Percentiles rank a stretch among this genome's conserved stretches.
Conservation (phyloP, 768 basidiomycete genomes). For the Gelatoporia subvermispora region DNA sequence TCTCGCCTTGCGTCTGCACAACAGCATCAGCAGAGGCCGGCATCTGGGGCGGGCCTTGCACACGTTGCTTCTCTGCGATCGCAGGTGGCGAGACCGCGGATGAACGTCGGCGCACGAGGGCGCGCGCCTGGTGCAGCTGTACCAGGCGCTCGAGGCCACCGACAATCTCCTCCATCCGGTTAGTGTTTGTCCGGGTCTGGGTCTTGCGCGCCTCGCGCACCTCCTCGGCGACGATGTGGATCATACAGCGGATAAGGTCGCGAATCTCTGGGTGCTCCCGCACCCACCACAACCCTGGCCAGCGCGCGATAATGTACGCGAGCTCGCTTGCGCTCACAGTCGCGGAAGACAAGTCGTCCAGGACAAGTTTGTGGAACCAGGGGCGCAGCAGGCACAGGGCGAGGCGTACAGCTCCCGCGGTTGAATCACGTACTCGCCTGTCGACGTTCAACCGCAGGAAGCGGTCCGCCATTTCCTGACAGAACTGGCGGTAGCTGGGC, state of each 20-base stretch:
- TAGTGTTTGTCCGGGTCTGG: conserved; percentile 41
- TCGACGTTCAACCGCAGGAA: conserved; percentile 55
- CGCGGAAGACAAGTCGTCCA: conserved; percentile 34
- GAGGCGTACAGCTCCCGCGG: conserved; percentile 61
- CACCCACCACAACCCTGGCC: conserved; percentile 69
- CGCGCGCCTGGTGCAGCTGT: conserved; percentile 32
- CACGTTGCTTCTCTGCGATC: no score
- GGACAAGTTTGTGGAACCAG: conserved; percentile 56
- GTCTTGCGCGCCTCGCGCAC: conserved; percentile 45
- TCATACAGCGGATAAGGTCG: conserved; percentile 53
- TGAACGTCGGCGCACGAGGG: conserved; percentile 2
- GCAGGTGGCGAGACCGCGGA: no score
- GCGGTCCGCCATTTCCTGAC: conserved; percentile 59
- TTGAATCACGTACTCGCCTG: conserved; percentile 58
- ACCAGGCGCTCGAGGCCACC: conserved; percentile 44
- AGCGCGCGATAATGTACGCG: conserved; percentile 34
- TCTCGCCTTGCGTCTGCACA: no score
- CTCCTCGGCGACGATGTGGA: conserved; percentile 61
- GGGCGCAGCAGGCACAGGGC: conserved; percentile 63
- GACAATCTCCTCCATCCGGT: conserved; percentile 45
- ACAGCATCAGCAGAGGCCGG: no score
- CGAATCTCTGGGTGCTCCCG: conserved; percentile 60
- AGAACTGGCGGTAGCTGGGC: conserved; percentile 63
- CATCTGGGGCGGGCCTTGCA: no score
- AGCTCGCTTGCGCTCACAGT: conserved; percentile 33